These are phyloP conservation scores for Suhomyces sp. DNA, from an alignment of 805 yeast species.

Conservation along the genomic window DNA sequence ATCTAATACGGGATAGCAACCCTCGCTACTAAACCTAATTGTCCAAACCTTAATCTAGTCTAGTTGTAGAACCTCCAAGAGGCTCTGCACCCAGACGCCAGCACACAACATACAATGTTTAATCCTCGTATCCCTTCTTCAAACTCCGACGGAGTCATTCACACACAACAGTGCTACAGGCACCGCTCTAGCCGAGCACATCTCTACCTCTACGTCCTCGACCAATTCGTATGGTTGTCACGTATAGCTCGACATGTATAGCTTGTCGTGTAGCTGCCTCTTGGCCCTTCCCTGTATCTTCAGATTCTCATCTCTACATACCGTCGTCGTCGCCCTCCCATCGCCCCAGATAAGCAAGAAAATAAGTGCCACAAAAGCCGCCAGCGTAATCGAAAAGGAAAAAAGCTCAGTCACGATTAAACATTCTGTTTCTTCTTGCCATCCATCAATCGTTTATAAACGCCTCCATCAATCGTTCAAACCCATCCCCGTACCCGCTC, in stretches of 20 bases:
- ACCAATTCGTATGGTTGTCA: not conserved
- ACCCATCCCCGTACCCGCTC: not conserved
- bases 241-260: not conserved
- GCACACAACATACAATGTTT: not conserved
- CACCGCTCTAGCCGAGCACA: not conserved
- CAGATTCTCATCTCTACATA: not conserved
- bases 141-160: not conserved
- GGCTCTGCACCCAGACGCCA: not conserved
- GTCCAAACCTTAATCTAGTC: not conserved
- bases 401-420: not conserved
- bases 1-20: not conserved
- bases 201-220: not conserved
- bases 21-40: not conserved
- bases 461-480: not conserved
- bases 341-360: constrained; percentile 1
- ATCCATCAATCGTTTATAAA: not conserved
- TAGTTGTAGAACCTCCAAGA: not conserved
- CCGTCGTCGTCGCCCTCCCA: not conserved
- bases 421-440: not conserved
- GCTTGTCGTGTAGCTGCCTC: no score
- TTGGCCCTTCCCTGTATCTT: no score
- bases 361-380: not conserved
- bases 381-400: not conserved
- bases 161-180: not conserved
- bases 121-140: not conserved